Conservation (phyloP, 2,329 filamentous ascomycete genomes). For the Hymenoscyphus fraxineus region DNA sequence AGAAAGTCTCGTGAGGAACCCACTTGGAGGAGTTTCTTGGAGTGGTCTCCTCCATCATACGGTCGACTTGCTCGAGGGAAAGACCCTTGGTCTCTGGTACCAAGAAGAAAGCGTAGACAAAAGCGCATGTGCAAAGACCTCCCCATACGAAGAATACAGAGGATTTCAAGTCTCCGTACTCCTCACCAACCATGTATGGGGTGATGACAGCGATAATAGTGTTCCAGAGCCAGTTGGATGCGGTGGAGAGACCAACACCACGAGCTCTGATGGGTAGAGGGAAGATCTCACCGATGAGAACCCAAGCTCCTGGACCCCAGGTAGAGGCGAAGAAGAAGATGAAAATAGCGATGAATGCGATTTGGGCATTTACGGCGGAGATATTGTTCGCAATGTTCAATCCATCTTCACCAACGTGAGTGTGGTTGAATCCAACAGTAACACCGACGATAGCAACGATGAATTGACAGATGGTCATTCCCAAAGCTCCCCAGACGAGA, state of each 20-base stretch:
- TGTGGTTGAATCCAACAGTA: slow-evolving; percentile 11
- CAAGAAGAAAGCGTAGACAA: slow-evolving; percentile 68
- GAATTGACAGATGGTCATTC: slow-evolving; percentile 85
- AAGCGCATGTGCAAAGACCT: slow-evolving; percentile 64
- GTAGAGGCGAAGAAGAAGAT: slow-evolving; percentile 79
- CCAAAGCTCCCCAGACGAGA: slow-evolving; percentile 71
- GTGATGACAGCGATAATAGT: slow-evolving; percentile 75
- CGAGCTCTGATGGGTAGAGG: slow-evolving; percentile 80
- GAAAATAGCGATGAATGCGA: slow-evolving; percentile 85
- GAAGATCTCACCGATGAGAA: slow-evolving; percentile 83
- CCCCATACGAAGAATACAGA: slow-evolving; percentile 78
- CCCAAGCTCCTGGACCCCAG: slow-evolving; percentile 77
- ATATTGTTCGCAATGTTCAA: slow-evolving; percentile 39
- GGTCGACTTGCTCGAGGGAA: slow-evolving; percentile 75
- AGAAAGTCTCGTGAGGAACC: slow-evolving; percentile 32
- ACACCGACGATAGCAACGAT: slow-evolving; percentile 64
- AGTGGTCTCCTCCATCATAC: slow-evolving; percentile 57
- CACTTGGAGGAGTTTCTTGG: slow-evolving; percentile 37
- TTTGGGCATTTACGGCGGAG: slow-evolving; percentile 61
- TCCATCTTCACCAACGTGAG: slow-evolving; percentile 54
- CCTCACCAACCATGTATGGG: slow-evolving; percentile 71
- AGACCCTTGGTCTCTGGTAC: slow-evolving; percentile 89
- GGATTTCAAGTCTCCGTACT: slow-evolving; percentile 65
- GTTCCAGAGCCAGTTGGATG: slow-evolving; percentile 70
- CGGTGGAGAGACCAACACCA: slow-evolving; percentile 69